Evolutionary conservation across 108 stramenopile genomes (phyloP), one percentile per base, ranked within the genome.

Genomic region (Nitzschia sp.): DNA sequence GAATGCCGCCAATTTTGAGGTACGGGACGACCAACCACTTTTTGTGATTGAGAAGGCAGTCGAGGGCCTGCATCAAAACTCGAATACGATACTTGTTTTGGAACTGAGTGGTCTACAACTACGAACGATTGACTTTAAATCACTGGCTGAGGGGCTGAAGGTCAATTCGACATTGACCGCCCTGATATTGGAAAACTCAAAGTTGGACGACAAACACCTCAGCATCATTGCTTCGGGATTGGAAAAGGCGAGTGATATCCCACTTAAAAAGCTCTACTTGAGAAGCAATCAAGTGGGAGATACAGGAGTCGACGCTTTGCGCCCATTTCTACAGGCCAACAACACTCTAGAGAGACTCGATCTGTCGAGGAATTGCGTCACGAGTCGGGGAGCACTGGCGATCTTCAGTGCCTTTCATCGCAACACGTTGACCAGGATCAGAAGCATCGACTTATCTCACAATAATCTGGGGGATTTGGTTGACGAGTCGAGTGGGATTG

Each of bases 271-370:
- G 27, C 56, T 79, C 5, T 58, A 69, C 46, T 64, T 79, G 18
- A 17, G 45, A 36, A 54, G 56, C 29, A 79, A 79, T 51, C 30
- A 75, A 5, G 74, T 82, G 51, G 70, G 77, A 13, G 57, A 78
- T 54, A 46, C 64, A 1, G 81, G 77, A 2, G 29, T 67, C 9
- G 34, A 71, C 26, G 54, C 58, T 8, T 33, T 82, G 18, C 63
- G 65, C n/a, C 36, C 33, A 3, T 78, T 60, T 45, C 65, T 82
- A 0, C 63, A 78, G 54, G 11, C n/a, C 19, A 65, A 49, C 26
- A 26, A 4, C 17, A 31, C 62, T 4, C 29, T 82, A 29, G 65
- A 75, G 47, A 70, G 46, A 19, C 54, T 82, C 19, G 69, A 82
- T 62, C 18, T 82, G 19, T 75, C 72, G 6, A 42, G 65, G 15